Conservation (phyloP, 176 grass and related monocot species). For the Leersia perrieri region DNA sequence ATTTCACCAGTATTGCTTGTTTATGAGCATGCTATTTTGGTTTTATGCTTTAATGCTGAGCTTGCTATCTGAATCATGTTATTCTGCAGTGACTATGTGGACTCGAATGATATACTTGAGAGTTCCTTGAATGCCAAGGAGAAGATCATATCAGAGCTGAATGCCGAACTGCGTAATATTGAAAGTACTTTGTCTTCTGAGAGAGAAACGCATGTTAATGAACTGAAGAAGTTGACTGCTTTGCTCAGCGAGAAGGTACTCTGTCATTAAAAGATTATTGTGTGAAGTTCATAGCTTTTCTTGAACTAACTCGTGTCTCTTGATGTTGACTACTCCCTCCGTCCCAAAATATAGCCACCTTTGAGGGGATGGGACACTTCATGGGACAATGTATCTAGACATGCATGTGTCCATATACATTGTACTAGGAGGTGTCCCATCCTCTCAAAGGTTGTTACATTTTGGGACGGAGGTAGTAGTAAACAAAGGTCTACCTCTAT, state of each 20-base stretch:
- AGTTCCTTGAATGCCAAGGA: conserved; percentile 98
- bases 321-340: conserved; percentile 1
- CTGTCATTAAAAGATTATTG: neutral
- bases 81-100: conserved; percentile 81
- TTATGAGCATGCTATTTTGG: neutral
- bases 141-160: conserved; percentile 98
- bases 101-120: conserved; percentile 86
- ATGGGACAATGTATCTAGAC: too few relatives aligned
- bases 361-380: too few relatives aligned
- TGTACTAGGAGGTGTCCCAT: too few relatives aligned
- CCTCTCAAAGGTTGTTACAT: too few relatives aligned
- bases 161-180: conserved; percentile 88
- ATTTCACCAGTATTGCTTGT: conserved; percentile 16
- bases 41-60: neutral
- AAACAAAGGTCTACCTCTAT: neutral
- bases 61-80: conserved; percentile 17
- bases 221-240: conserved; percentile 84
- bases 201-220: conserved; percentile 84
- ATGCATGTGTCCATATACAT: too few relatives aligned
- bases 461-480: too few relatives aligned
- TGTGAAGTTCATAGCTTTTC: conserved; percentile 1
- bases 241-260: conserved; percentile 92
- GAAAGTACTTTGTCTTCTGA: conserved; percentile 82
- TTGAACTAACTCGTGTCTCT: conserved; percentile 14
- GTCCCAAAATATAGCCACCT: too few relatives aligned